Percentiles rank a stretch among this genome's conserved stretches.
Conservation (phyloP, 495 filamentous ascomycete genomes). For the Podospora comata region DNA sequence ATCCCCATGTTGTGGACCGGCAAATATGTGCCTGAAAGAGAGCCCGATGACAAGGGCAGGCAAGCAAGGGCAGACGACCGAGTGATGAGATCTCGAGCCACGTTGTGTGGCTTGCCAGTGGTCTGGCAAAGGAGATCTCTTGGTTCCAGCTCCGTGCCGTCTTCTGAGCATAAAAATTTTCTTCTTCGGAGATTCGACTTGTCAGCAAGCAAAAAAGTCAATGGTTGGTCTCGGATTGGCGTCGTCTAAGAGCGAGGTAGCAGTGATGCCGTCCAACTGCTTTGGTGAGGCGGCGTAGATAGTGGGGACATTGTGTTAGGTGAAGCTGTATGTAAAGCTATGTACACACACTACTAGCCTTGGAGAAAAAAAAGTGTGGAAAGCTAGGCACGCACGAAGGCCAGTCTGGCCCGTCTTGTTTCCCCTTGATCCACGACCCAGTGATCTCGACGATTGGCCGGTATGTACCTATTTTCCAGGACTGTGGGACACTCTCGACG, state of each 20-base stretch:
- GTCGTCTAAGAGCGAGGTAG: not conserved
- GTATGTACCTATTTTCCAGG: conserved; percentile 9
- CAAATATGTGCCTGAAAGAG: not conserved
- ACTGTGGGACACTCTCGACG: conserved; percentile 3
- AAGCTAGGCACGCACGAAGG: not conserved
- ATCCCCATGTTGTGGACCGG: not conserved
- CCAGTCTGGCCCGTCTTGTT: not conserved
- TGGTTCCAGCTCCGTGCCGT: not conserved
- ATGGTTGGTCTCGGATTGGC: conserved; percentile 1
- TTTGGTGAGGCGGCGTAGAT: conserved; percentile 7
- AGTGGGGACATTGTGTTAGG: not conserved
- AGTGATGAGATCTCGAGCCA: not conserved
- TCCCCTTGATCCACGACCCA: conserved; percentile 13
- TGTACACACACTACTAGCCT: not conserved
- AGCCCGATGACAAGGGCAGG: not conserved
- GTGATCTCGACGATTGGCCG: conserved; percentile 29
- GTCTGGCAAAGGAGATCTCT: not conserved
- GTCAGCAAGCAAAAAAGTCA: not conserved
- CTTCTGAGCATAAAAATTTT: not conserved
- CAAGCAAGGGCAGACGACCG: not conserved
- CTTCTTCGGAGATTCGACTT: not conserved
- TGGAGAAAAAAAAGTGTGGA: not conserved
- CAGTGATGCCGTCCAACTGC: not conserved
- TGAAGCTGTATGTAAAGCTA: not conserved
- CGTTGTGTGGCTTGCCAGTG: not conserved